These are phyloP conservation scores for Casuarina glauca DNA, from an alignment of 306 rosid species.

Conservation along the genomic window DNA sequence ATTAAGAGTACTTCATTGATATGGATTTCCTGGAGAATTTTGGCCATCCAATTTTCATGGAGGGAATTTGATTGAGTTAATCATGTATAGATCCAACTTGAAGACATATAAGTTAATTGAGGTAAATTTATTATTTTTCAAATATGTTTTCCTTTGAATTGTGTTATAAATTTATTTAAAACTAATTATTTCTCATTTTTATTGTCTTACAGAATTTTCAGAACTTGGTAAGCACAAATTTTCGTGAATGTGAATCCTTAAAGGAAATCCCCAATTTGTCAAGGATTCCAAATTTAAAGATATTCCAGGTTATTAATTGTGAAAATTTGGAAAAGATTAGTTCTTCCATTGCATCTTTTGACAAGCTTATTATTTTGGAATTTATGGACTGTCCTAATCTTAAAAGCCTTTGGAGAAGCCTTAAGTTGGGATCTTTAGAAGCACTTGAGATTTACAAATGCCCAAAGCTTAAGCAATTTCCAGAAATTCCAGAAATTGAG, in stretches of 20 bases:
- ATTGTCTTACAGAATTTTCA: constrained; percentile 4
- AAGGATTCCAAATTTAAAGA: constrained; percentile 30
- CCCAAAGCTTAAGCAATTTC: constrained; percentile 20
- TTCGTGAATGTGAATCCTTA: constrained; percentile 18
- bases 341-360: constrained; percentile 26
- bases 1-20: no score
- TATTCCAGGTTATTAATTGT: constrained; percentile 25
- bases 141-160: not conserved
- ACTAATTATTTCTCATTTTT: not conserved
- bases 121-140: constrained; percentile 9
- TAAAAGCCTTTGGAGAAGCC: constrained; percentile 21
- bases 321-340: constrained; percentile 37
- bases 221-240: constrained; percentile 21
- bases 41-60: no score
- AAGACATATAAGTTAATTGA: not conserved
- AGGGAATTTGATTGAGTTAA: no score
- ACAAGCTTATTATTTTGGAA: constrained; percentile 25
- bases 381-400: not conserved
- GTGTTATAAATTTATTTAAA: not conserved
- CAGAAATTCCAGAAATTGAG: constrained; percentile 35
- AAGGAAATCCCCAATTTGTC: constrained; percentile 26
- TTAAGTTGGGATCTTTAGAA: constrained; percentile 22
- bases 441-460: constrained; percentile 23
- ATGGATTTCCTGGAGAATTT: no score
- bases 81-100: no score